These are phyloP conservation scores for Candida patagonica DNA, from an alignment of 805 yeast genomes.

Conservation along the genomic window DNA sequence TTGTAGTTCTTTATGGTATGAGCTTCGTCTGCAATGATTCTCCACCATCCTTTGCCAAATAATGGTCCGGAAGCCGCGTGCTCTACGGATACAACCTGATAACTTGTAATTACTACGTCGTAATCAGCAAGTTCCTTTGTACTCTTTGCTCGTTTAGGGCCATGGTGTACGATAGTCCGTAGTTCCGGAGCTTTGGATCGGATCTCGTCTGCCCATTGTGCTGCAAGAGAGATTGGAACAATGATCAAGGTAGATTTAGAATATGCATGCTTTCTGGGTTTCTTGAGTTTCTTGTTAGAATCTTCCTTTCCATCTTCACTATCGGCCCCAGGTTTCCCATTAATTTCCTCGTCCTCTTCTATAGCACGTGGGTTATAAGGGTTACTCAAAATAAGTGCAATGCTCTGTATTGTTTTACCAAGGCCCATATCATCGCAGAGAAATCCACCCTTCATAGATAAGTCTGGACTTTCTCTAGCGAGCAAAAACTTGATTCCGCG, in stretches of 20 bases:
- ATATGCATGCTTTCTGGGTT: background rate
- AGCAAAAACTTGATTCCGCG: constrained; percentile 36
- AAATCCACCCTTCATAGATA: constrained; percentile 42
- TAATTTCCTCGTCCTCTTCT: background rate
- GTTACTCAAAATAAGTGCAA: constrained; percentile 49
- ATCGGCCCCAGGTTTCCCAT: background rate
- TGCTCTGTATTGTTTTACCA: constrained; percentile 76
- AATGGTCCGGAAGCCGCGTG: constrained; percentile 18
- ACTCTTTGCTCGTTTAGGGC: constrained; percentile 20
- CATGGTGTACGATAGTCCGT: constrained; percentile 27
- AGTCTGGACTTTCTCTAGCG: constrained; percentile 29
- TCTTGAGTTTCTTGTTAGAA: background rate
- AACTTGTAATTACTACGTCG: constrained; percentile 32
- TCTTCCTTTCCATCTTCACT: constrained; percentile 1
- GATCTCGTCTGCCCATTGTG: constrained; percentile 36
- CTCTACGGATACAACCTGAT: constrained; percentile 25
- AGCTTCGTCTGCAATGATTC: constrained; percentile 60
- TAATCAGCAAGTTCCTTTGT: constrained; percentile 15
- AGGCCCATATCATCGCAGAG: constrained; percentile 87
- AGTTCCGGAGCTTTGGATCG: constrained; percentile 29
- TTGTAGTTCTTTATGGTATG: constrained; percentile 47
- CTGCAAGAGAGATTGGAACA: constrained; percentile 34
- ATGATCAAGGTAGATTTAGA: constrained; percentile 31
- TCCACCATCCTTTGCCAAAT: constrained; percentile 32
- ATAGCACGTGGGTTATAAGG: constrained; percentile 5